Percentiles rank a stretch among this genome's conserved stretches.
phyloP scores from a whole-genome alignment of 78 protist genomes.

The Polysphondylium violaceum region DNA sequence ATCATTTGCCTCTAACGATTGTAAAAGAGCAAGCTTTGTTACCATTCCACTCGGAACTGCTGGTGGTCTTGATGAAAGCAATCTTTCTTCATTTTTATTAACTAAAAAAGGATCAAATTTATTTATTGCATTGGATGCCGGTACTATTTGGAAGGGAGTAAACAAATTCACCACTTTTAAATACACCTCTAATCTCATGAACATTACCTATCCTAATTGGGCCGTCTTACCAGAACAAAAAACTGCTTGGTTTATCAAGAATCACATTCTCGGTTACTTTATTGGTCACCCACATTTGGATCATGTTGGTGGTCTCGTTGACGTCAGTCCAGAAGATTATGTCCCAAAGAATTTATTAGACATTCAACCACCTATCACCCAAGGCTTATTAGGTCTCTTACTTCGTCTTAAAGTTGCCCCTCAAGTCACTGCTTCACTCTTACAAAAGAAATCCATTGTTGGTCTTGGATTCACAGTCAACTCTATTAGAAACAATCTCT shows the following conservation, averaged over 20 bases:
- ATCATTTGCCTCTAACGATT: slow-evolving; percentile 1
- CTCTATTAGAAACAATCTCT: slow-evolving; percentile 26
- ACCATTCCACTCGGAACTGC: slow-evolving; percentile 60
- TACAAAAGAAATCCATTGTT: slow-evolving; percentile 55
- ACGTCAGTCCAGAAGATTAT: slow-evolving; percentile 49
- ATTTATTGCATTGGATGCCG: slow-evolving; percentile 64
- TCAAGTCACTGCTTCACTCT: neutral
- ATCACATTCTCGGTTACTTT: slow-evolving; percentile 33
- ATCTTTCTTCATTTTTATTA: slow-evolving; percentile 39
- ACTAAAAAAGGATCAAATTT: slow-evolving; percentile 51
- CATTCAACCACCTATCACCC: slow-evolving; percentile 27
- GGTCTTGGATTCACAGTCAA: slow-evolving; percentile 38
- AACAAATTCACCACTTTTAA: neutral
- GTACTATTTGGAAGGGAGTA: slow-evolving; percentile 53
- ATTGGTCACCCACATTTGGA: slow-evolving; percentile 57
- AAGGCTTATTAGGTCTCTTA: slow-evolving; percentile 27
- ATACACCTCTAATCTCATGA: neutral
- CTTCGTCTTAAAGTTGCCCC: neutral
- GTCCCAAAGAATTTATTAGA: slow-evolving; percentile 10
- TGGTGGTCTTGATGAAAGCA: slow-evolving; percentile 59
- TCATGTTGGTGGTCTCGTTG: slow-evolving; percentile 50
- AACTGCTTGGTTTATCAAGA: slow-evolving; percentile 39
- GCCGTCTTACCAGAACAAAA: slow-evolving; percentile 37
- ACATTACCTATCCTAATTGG: slow-evolving; percentile 50
- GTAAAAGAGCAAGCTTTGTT: slow-evolving; percentile 30